Conservation (phyloP, 495 filamentous ascomycete species). For the Podospora anserina region DNA sequence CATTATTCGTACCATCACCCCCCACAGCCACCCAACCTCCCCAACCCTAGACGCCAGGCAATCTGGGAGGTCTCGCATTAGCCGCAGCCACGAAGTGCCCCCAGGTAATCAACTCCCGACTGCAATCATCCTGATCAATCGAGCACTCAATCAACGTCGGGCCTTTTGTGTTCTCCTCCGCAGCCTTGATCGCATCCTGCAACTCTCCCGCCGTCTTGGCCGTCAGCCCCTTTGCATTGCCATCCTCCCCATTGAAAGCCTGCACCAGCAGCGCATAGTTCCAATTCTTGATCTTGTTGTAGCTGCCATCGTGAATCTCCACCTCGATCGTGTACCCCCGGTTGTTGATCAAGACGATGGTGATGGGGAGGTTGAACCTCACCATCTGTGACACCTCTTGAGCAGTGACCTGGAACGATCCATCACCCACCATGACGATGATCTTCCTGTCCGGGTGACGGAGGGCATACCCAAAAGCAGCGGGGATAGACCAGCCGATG, state of each 20-base stretch:
- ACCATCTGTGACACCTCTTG: conserved; percentile 35
- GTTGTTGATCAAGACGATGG: conserved; percentile 43
- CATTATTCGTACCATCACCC: background rate
- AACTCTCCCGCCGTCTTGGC: conserved; percentile 25
- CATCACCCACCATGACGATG: conserved; percentile 29
- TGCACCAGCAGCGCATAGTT: conserved; percentile 24
- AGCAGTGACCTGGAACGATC: conserved; percentile 32
- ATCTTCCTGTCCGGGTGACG: conserved; percentile 18
- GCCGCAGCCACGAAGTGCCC: conserved; percentile 28
- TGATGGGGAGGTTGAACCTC: conserved; percentile 27
- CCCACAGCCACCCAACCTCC: background rate
- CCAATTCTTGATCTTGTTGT: conserved; percentile 32
- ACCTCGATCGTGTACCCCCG: conserved; percentile 53
- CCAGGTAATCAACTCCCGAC: conserved; percentile 30
- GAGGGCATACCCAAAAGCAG: conserved; percentile 27
- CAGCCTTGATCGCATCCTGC: conserved; percentile 15
- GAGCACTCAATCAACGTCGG: conserved; percentile 29
- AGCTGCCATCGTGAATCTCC: conserved; percentile 44
- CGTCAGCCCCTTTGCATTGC: conserved; percentile 20
- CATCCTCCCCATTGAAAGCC: conserved; percentile 25
- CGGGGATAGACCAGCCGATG: conserved; percentile 32
- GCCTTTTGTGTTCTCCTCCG: conserved; percentile 15
- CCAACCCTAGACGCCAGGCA: background rate
- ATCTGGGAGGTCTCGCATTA: conserved; percentile 23
- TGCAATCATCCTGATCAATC: conserved; percentile 30